Evolutionary conservation across 805 yeast genomes (phyloP), one percentile per base, ranked within the genome.

Genomic region (Kodamaea laetipori): DNA sequence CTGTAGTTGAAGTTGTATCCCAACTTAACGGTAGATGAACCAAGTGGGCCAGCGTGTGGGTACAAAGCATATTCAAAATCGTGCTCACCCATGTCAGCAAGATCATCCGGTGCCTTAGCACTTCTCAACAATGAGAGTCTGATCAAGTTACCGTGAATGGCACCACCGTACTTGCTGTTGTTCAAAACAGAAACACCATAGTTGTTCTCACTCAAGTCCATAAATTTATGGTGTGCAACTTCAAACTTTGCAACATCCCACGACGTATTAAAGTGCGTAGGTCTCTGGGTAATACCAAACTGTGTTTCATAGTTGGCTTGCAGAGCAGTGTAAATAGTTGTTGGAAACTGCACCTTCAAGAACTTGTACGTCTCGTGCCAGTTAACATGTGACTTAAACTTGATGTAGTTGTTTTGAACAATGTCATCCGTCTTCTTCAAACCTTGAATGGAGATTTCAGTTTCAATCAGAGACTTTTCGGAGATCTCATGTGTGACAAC

Each of bases 161-260:
- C 77, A 53, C 89, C 95, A 6, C 99, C 99, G 59, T 89, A 92
- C 63, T 92, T 92, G 58, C 82, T 77, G 64, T 89, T 83, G 61
- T 90, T 92, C 56, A 92, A 60, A 12, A 92, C 67, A 0, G 95
- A 76, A 9, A 90, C 96, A 58, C 99, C 99, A 57, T 88, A 90
- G 48, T 77, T 79, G 62, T 72, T 79, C 57, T 89, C 98, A 18
- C 95, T 85, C 55, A 86, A 81, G 61, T 92, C 99, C 54, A 95
- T 92, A 67, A 88, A 92, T 58, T 87, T 87, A 64, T 94, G 99
- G 57, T 86, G 89, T 57, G 96, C 87, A 8, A 90, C 96, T 66
- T 92, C 99, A 63, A 92, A 92, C 62, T 90, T 90, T 45, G 98
- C 98, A 25, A 85, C 84, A 57, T 92, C 99, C 98, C 98, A 92